Conservation (phyloP, 495 filamentous ascomycete genomes). For the Aspergillus panamensis region DNA sequence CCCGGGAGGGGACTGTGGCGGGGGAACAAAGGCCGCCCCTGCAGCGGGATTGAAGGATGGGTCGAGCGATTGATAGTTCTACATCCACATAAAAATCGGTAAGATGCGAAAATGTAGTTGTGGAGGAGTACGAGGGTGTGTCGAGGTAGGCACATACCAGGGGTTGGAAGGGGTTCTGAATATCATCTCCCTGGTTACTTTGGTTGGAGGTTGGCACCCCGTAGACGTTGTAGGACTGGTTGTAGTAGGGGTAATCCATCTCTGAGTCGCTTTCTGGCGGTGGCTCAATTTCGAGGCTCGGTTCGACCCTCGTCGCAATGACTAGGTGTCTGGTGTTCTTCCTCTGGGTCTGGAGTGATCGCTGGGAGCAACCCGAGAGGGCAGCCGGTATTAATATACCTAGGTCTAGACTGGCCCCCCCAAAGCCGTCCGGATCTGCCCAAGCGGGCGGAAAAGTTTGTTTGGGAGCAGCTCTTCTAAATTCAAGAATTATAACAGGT, state of each 20-base stretch:
- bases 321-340: no score
- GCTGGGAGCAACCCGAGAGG: background rate
- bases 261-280: background rate
- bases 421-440: background rate
- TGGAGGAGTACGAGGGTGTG: no score
- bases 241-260: slow-evolving; percentile 46
- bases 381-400: background rate
- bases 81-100: background rate
- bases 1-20: slow-evolving; percentile 46
- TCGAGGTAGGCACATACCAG: slow-evolving; percentile 22
- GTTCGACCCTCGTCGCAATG: no score
- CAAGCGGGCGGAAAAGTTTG: background rate
- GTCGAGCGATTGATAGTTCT: slow-evolving; percentile 41
- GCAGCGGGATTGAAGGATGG: slow-evolving; percentile 28
- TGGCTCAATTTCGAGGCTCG: no score
- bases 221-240: slow-evolving; percentile 39
- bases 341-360: no score
- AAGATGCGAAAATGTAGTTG: no score
- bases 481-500: no score
- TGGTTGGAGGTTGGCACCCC: slow-evolving; percentile 40
- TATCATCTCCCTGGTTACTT: slow-evolving; percentile 26
- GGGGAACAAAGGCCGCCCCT: slow-evolving; percentile 27
- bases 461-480: no score
- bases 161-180: slow-evolving; percentile 29
- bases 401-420: background rate